Evolutionary conservation across 1,139 yeast genomes (phyloP).

Genomic region (Candida freyschussii): DNA sequence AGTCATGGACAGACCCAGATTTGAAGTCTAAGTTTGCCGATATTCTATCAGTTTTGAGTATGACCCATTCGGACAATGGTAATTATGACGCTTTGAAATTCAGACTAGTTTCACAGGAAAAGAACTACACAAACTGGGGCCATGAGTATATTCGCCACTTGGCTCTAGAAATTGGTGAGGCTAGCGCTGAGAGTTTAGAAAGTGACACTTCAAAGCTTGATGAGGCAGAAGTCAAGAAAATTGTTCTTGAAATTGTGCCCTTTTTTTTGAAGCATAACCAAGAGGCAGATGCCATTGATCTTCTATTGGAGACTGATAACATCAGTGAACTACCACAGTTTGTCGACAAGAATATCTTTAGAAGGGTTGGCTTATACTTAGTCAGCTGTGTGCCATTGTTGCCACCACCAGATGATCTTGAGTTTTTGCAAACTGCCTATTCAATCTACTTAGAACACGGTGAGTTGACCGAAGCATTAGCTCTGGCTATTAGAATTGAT

Average conservation of each 20-base stretch:
- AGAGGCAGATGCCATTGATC: conserved; percentile 97
- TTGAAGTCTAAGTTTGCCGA: conserved; percentile 62
- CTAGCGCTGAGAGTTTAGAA: conserved; percentile 66
- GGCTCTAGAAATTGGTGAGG: conserved; percentile 91
- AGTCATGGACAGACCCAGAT: conserved; percentile 50
- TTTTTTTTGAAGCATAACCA: conserved; percentile 92
- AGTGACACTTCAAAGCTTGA: conserved; percentile 35
- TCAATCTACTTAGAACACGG: conserved; percentile 75
- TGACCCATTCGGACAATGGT: conserved; percentile 89
- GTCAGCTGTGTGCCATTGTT: conserved; percentile 92
- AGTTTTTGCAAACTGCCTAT: conserved; percentile 88
- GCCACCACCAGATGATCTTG: conserved; percentile 90
- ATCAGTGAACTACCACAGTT: conserved; percentile 77
- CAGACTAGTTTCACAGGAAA: conserved; percentile 62
- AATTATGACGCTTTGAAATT: conserved; percentile 77
- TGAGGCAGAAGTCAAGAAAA: conserved; percentile 46
- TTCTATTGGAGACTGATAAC: conserved; percentile 81
- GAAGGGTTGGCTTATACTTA: conserved; percentile 90
- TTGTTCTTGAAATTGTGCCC: conserved; percentile 79
- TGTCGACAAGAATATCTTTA: conserved; percentile 81
- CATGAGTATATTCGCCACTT: conserved; percentile 96
- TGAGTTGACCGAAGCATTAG: conserved; percentile 84
- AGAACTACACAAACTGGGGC: conserved; percentile 86
- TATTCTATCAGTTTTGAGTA: conserved; percentile 85
- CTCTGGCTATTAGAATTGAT: conserved; percentile 84